These are phyloP conservation scores for Penicillium palitans DNA, from an alignment of 2,329 filamentous ascomycete species.

Conservation along the genomic window DNA sequence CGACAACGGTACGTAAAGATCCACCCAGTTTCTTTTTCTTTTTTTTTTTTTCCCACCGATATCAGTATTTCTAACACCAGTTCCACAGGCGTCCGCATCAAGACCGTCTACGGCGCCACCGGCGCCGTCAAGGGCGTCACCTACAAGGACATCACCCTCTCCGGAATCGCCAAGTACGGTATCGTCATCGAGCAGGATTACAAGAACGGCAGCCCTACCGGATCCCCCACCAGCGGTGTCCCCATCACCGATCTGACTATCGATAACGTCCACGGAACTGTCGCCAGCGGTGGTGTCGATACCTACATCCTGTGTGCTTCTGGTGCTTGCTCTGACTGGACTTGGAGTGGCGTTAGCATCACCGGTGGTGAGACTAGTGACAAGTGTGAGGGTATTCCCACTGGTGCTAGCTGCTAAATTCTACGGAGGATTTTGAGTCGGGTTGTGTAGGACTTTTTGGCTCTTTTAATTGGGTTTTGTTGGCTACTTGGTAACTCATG, in stretches of 20 bases:
- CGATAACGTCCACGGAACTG: slow-evolving; percentile 37
- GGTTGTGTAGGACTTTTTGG: neutral
- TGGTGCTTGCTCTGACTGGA: slow-evolving; percentile 56
- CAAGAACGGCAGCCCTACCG: slow-evolving; percentile 48
- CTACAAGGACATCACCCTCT: slow-evolving; percentile 55
- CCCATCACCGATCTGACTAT: slow-evolving; percentile 45
- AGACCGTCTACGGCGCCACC: slow-evolving; percentile 54
- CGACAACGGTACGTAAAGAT: slow-evolving; percentile 46
- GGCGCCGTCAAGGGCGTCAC: slow-evolving; percentile 55
- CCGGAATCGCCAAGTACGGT: slow-evolving; percentile 52
- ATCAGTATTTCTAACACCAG: neutral
- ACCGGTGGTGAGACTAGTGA: slow-evolving; percentile 53
- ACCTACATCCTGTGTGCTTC: slow-evolving; percentile 58
- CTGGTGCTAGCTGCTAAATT: slow-evolving; percentile 35
- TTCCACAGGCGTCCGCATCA: slow-evolving; percentile 53
- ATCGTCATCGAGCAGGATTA: slow-evolving; percentile 63
- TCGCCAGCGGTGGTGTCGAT: slow-evolving; percentile 36
- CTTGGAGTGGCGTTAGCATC: slow-evolving; percentile 52
- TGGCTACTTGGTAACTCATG: neutral
- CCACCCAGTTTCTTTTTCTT: too few relatives aligned
- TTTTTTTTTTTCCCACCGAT: too few relatives aligned
- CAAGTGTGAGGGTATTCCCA: slow-evolving; percentile 47
- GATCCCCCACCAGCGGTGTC: slow-evolving; percentile 40
- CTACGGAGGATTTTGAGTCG: neutral
- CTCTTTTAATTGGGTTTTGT: neutral